These are phyloP conservation scores for Aspergillus persii DNA, from an alignment of 2,329 filamentous ascomycete species.

Conservation along the genomic window DNA sequence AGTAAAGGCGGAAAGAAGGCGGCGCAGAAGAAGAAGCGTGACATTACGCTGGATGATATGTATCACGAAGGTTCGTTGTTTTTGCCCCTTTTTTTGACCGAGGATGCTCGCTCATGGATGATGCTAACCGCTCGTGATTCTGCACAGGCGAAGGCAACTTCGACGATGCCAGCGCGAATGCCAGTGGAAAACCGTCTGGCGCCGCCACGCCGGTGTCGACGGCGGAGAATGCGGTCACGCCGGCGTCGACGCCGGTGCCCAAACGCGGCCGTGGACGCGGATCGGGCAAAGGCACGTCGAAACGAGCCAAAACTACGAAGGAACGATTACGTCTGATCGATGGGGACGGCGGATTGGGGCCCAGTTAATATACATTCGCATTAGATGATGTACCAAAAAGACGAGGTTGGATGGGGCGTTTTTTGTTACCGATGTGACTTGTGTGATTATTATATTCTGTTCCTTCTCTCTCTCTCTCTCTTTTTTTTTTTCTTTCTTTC, in stretches of 20 bases:
- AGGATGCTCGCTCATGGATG: neutral
- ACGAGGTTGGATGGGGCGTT: neutral
- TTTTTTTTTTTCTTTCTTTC: slow-evolving; percentile 5
- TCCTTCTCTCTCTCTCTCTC: slow-evolving; percentile 2
- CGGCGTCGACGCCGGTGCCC: slow-evolving; percentile 38
- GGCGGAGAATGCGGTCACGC: slow-evolving; percentile 46
- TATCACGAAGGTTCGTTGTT: slow-evolving; percentile 91
- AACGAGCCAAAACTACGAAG: slow-evolving; percentile 61
- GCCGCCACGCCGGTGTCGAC: slow-evolving; percentile 74
- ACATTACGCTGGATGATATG: slow-evolving; percentile 83
- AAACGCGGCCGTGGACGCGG: slow-evolving; percentile 60
- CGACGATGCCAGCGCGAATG: slow-evolving; percentile 77
- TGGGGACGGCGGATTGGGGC: slow-evolving; percentile 40
- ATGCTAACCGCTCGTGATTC: neutral
- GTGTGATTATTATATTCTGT: too few species aligned
- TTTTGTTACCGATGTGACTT: slow-evolving; percentile 1
- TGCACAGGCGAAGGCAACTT: slow-evolving; percentile 87
- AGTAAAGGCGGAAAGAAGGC: slow-evolving; percentile 62
- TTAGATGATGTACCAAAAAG: neutral
- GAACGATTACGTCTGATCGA: slow-evolving; percentile 47
- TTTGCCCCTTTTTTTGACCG: neutral
- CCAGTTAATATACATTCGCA: slow-evolving; percentile 9
- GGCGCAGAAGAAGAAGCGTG: slow-evolving; percentile 57
- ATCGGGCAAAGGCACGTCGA: slow-evolving; percentile 55
- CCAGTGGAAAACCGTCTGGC: slow-evolving; percentile 75